Percentiles rank a stretch among this genome's conserved stretches.
phyloP scores from a whole-genome alignment of 352 stramenopile genomes.

The Pythium folliculosum region DNA sequence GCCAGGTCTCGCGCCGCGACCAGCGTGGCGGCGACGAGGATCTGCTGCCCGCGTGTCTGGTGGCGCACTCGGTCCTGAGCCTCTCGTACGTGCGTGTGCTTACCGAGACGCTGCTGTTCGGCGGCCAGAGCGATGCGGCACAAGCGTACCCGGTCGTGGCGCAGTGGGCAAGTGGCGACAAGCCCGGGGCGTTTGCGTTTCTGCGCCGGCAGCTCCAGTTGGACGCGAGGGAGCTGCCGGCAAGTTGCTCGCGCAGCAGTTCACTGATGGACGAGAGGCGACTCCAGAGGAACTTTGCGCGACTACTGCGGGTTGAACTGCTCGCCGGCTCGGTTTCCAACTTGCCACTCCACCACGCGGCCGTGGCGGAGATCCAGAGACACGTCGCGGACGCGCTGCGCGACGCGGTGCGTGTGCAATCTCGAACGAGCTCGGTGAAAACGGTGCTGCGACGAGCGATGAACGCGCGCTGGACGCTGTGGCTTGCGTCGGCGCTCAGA shows the following conservation, averaged over 20 bases:
- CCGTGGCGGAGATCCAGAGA: conserved; percentile 1
- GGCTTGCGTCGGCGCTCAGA: conserved; percentile 3
- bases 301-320: conserved; percentile 1
- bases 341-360: not conserved
- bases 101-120: conserved; percentile 9
- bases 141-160: conserved; percentile 9
- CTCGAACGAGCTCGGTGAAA: too few relatives aligned
- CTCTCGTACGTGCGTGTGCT: conserved; percentile 18
- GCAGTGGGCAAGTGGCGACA: not conserved
- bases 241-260: not conserved
- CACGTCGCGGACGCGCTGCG: not conserved
- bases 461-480: conserved; percentile 19
- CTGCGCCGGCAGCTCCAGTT: conserved; percentile 20
- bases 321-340: not conserved
- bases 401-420: not conserved
- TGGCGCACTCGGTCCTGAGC: conserved; percentile 13
- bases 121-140: not conserved
- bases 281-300: not conserved
- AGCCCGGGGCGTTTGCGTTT: conserved; percentile 1
- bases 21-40: conserved; percentile 11
- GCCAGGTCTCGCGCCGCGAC: not conserved
- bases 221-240: not conserved
- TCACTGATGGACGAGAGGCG: not conserved
- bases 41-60: conserved; percentile 15
- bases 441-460: not conserved